Conservation (phyloP, 2,329 filamentous ascomycete species). For the Colletotrichum acutatum region DNA sequence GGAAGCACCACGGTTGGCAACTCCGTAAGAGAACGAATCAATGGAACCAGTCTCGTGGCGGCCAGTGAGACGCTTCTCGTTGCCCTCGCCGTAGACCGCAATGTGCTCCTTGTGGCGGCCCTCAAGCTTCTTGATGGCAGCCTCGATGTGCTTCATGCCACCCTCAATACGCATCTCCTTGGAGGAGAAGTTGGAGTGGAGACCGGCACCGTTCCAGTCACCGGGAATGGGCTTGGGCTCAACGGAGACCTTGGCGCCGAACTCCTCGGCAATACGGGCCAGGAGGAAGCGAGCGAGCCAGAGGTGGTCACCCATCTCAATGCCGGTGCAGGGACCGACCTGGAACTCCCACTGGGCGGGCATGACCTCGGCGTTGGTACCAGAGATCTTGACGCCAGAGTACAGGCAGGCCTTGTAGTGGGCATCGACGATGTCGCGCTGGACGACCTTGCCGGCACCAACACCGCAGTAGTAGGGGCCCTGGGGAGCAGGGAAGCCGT, state of each 20-base stretch:
- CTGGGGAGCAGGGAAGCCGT: constrained; percentile 91
- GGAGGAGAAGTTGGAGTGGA: constrained; percentile 95
- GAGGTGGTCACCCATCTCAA: constrained; percentile 94
- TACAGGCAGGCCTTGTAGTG: constrained; percentile 80
- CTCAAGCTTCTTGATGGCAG: constrained; percentile 85
- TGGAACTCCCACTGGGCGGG: constrained; percentile 98
- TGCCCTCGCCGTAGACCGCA: constrained; percentile 94
- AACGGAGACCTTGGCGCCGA: constrained; percentile 94
- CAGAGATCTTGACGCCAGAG: constrained; percentile 91
- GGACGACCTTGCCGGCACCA: constrained; percentile 95
- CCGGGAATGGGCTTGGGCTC: constrained; percentile 95
- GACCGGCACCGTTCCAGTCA: constrained; percentile 89
- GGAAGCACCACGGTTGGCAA: constrained; percentile 94
- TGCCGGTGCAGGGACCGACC: constrained; percentile 89
- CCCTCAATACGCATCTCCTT: constrained; percentile 86
- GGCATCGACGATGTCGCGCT: constrained; percentile 96
- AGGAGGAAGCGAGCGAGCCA: constrained; percentile 89
- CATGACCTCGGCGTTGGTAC: constrained; percentile 99
- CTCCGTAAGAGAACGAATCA: constrained; percentile 92
- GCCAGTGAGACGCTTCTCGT: constrained; percentile 93
- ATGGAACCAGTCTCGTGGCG: constrained; percentile 94
- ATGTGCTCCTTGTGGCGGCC: constrained; percentile 85
- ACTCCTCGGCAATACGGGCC: constrained; percentile 92
- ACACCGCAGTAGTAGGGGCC: constrained; percentile 94
- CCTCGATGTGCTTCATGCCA: constrained; percentile 95